Evolutionary conservation across 2,329 filamentous ascomycete genomes (phyloP), one percentile per base, ranked within the genome.

Genomic region (Botrytis hyacinthi): DNA sequence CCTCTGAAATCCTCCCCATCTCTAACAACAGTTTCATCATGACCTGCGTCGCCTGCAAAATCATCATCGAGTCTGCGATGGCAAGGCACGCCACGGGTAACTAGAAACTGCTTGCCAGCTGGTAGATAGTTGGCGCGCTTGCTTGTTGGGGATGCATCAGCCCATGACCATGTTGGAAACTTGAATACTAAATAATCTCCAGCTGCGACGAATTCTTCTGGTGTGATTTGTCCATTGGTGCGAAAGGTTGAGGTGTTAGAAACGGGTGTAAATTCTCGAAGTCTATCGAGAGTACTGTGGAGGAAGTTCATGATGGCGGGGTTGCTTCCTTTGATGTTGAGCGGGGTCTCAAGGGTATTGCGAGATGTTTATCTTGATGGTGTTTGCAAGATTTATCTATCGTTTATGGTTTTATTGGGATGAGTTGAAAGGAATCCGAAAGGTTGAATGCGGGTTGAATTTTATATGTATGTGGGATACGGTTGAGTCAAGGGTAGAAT

Each of bases 131-230:
- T 85, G 72, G 93, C 93, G 76, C 94, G 92, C 82, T 94, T 93
- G 75, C 89, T 87, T 1, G 91, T 89, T n/a, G 91, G 90, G 72
- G 95, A 93, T 77, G 95, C 95, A 79, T 96, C 93, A 77, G 92
- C 91, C 96, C 96, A 99, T 68, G 93, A 92, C 96, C 96, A 99
- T 74, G 95, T 97, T 14, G 95, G 96, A 84, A 99, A 99, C 86
- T 98, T 98, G 90, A 97, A 97, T 80, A 97, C 95, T 54, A 99
- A 90, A 82, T 98, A 99, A 85, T 99, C 96, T 79, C 96, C 96
- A 5, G 96, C 96, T 6, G 93, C 92, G 69, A 98, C 87, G 83
- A 99, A 99, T 87, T 99, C 96, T 81, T 98, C 95, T 29, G 95
- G 95, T 0, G 95, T 98, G 84, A 99, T 96, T 85, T 98, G 93